Evolutionary conservation across 2,329 filamentous ascomycete genomes (phyloP), one percentile per base, ranked within the genome.

Genomic region (Ophiostoma ips): DNA sequence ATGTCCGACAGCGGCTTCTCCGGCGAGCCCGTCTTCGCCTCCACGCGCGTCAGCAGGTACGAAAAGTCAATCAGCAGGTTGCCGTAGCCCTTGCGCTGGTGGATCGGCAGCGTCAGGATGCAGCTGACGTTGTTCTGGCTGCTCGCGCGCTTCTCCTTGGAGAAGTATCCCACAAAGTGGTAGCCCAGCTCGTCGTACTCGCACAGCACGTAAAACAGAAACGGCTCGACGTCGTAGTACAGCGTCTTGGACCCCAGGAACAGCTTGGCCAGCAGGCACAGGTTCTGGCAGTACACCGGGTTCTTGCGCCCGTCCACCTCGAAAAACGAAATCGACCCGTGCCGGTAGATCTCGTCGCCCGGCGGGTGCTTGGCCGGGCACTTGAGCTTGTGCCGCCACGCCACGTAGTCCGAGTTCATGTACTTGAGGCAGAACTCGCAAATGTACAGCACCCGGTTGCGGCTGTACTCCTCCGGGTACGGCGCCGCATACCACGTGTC

Each of bases 401-500:
- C 90, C 28, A 98, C 92, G 60, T 94, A 96, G 63, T 95, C 90
- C 16, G 92, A 96, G 65, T 94, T 95, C 88, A 98, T 95, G 69
- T 98, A 98, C 67, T 96, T 98, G 53, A 98, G 73, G 63, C 92
- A 98, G 65, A 96, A 98, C 65, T 98, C 94, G 72, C 92, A 98
- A 55, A 98, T 96, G 66, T 95, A 96, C n/a, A 98, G 76, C 35
- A 95, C 85, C 30, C 87, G 83, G 62, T 98, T 96, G 56, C 90
- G 81, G 64, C 88, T 96, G 70, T 98, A 98, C 66, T 98, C 92
- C 63, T 95, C 92, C 0, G 92, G 92, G 63, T 98, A 98, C 12
- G 92, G 94, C 36, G 92, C 92, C 30, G 92, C 90, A 67, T 98
- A 95, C 89, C 92, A 96, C 3, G 92, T 98, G 63, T 98, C 92